Base-by-base conservation (phyloP, 352 stramenopile species). In the Pythium pyrilobum region DNA sequence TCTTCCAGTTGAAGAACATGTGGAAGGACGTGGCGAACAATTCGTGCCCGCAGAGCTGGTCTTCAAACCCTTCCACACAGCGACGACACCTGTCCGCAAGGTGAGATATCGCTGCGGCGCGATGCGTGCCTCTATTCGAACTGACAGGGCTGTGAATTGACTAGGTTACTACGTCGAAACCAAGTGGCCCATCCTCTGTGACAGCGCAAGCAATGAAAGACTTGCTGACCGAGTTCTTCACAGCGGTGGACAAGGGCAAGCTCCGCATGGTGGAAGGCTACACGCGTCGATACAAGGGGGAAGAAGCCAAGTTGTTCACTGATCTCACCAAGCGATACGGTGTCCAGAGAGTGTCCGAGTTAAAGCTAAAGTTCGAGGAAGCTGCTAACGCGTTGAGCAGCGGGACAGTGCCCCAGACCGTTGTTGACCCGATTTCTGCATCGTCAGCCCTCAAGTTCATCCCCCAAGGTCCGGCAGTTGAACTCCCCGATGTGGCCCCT, bases 261-360 rank as follows among this genome's bases (percentile, higher is more conserved):
- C 18, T 85, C 24, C 73, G 66, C 16, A 89, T 88, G 76, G 81
- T 75, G 4, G 71, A 76, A 44, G 72, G 75, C 31, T 89, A 89
- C 44, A 64, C 67, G 2, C 83, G 77, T 47, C 59, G 81, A n/a
- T 92, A 92, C 56, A 67, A 66, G 23, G 74, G 71, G 8, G 72
- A 74, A 41, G 78, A 89, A 39, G 71, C 82, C n/a, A 76, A 68
- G 38, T 42, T 92, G 21, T 92, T 92, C 25, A 45, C 62, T 16
- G 81, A 88, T 36, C 51, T 92, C 6, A 70, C 76, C 18, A 79
- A 79, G 34, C 74, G 72, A 25, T 92, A 92, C 50, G 77, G 77
- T 13, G 63, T 59, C 9, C 50, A 69, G 0, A 83, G 75, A 55
- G 75, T 88, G 20, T 52, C 46, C 32, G 41, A 38, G 6, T 52